These are phyloP conservation scores for Nakazawaea ishiwadae DNA, from an alignment of 805 yeast genomes.

Conservation along the genomic window DNA sequence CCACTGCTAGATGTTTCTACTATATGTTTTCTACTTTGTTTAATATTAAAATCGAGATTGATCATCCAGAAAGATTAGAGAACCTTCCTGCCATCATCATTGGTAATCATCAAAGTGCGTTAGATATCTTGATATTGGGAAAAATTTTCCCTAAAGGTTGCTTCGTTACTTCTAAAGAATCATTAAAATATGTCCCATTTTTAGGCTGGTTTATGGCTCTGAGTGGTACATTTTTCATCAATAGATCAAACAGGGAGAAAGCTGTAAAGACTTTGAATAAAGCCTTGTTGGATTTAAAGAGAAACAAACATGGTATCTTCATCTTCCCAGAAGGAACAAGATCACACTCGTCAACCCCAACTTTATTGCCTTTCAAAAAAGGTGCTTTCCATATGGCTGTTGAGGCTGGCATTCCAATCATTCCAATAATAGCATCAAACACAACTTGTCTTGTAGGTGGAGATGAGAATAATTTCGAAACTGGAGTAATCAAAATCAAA, in stretches of 20 bases:
- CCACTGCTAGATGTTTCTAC: conserved; percentile 83
- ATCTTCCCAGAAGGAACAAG: conserved; percentile 98
- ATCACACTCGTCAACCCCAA: conserved; percentile 66
- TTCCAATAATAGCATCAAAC: conserved; percentile 86
- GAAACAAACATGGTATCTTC: conserved; percentile 68
- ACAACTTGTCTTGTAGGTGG: conserved; percentile 70
- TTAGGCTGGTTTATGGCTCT: conserved; percentile 96
- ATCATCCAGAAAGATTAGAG: conserved; percentile 56
- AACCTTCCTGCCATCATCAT: conserved; percentile 72
- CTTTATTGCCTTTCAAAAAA: conserved; percentile 83
- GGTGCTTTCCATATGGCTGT: conserved; percentile 98
- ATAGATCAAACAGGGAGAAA: conserved; percentile 70
- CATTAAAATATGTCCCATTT: conserved; percentile 79
- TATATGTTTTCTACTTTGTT: conserved; percentile 51
- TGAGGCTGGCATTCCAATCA: conserved; percentile 83
- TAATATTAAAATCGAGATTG: conserved; percentile 67
- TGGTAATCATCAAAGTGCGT: conserved; percentile 86
- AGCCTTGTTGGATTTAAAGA: conserved; percentile 61
- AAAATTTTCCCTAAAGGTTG: conserved; percentile 81
- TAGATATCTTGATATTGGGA: conserved; percentile 82
- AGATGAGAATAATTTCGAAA: conserved; percentile 56
- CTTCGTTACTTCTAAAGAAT: conserved; percentile 88
- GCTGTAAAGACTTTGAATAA: conserved; percentile 70
- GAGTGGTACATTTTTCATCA: conserved; percentile 87
- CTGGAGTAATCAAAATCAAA: conserved; percentile 72